A percentile compares a stretch with the other conserved stretches of the same genome.
These are phyloP conservation scores for Stachybotrys echinatus DNA, from an alignment of 2,329 filamentous ascomycete species.

Conservation along the genomic window DNA sequence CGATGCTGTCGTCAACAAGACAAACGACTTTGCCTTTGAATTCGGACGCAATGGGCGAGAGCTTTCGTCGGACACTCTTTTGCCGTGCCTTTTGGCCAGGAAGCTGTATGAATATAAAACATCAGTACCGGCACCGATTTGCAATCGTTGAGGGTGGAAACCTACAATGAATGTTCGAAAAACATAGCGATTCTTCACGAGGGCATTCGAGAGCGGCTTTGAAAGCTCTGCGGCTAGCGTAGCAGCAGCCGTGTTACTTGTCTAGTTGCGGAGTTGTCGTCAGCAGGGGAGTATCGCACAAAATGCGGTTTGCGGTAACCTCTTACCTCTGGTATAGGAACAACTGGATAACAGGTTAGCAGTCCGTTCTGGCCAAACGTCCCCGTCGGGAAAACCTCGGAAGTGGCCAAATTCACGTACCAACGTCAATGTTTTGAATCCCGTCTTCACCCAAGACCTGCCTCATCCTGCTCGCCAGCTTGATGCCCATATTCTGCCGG, in stretches of 20 bases:
- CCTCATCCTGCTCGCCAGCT: conserved; percentile 67
- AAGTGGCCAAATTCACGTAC: too few species aligned
- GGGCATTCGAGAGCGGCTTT: conserved; percentile 74
- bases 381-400: too few species aligned
- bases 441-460: conserved; percentile 59
- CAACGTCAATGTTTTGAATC: conserved; percentile 66
- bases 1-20: conserved; percentile 85
- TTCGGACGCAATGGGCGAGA: conserved; percentile 80
- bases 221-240: conserved; percentile 68
- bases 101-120: too few species aligned
- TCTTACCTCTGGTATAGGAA: conserved; percentile 52
- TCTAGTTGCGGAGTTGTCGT: neutral
- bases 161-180: conserved; percentile 85
- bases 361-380: too few species aligned
- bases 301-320: neutral
- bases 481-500: conserved; percentile 75
- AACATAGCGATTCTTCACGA: conserved; percentile 87
- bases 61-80: conserved; percentile 83
- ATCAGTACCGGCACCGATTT: neutral
- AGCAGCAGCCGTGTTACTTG: conserved; percentile 43
- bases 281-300: neutral
- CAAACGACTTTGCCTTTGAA: conserved; percentile 77
- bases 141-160: conserved; percentile 20
- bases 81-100: conserved; percentile 73
- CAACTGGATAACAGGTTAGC: conserved; percentile 42